These are phyloP conservation scores for Rubia balearica DNA, from an alignment of 305 asterid species.

Conservation along the genomic window DNA sequence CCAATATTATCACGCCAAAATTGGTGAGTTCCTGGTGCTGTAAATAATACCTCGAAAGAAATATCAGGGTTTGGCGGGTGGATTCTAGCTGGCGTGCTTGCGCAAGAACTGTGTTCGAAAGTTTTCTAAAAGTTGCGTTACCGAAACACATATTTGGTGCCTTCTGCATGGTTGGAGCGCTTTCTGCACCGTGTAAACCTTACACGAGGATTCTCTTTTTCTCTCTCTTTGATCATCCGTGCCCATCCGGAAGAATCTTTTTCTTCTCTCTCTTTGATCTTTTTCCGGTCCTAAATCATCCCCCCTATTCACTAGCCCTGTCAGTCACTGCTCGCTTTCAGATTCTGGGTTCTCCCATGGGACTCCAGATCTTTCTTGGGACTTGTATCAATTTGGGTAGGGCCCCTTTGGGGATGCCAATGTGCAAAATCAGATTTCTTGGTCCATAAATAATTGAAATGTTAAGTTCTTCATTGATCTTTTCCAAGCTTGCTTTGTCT, in stretches of 20 bases:
- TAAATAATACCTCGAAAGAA: background rate
- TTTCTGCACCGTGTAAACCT: slow-evolving; percentile 37
- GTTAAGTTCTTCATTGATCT: background rate
- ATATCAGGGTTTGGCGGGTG: background rate
- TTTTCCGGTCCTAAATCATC: slow-evolving; percentile 20
- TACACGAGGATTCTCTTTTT: slow-evolving; percentile 48
- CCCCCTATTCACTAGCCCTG: slow-evolving; percentile 11
- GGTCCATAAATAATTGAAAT: background rate
- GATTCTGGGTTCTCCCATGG: slow-evolving; percentile 17
- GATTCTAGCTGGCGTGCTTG: slow-evolving; percentile 4
- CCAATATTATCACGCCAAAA: background rate
- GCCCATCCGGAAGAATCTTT: slow-evolving; percentile 39
- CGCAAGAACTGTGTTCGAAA: background rate
- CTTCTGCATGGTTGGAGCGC: slow-evolving; percentile 72
- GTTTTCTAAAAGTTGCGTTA: background rate
- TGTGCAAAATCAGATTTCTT: slow-evolving; percentile 10
- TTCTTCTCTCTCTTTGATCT: slow-evolving; percentile 1
- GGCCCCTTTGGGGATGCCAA: slow-evolving; percentile 17
- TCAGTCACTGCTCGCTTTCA: slow-evolving; percentile 1
- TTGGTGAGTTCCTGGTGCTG: background rate
- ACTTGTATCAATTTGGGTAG: slow-evolving; percentile 29
- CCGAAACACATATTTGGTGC: slow-evolving; percentile 16
- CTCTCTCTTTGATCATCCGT: slow-evolving; percentile 34
- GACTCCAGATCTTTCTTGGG: slow-evolving; percentile 5
- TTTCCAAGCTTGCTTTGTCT: background rate